phyloP scores from a whole-genome alignment of 2,329 filamentous ascomycete genomes.

The Alternaria sp. region DNA sequence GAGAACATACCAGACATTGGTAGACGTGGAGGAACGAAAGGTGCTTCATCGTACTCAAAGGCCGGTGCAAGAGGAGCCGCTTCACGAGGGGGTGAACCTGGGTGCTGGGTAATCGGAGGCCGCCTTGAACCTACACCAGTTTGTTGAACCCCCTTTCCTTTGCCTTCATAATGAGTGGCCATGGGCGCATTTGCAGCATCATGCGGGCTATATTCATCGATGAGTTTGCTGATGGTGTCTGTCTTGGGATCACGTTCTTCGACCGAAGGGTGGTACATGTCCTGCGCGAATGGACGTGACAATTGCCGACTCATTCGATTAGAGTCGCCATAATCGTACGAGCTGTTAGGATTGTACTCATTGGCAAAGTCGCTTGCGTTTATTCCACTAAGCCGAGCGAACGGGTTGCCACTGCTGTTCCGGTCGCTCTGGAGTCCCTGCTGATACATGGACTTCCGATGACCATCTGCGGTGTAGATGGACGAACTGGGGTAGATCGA shows the following conservation, averaged over 20 bases:
- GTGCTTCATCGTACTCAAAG: slow-evolving; percentile 26
- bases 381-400: slow-evolving; percentile 22
- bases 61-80: slow-evolving; percentile 36
- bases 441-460: slow-evolving; percentile 25
- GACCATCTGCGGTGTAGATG: slow-evolving; percentile 36
- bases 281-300: slow-evolving; percentile 19
- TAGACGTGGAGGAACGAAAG: slow-evolving; percentile 8
- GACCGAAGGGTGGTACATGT: slow-evolving; percentile 17
- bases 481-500: slow-evolving; percentile 42
- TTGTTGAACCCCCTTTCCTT: not conserved
- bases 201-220: slow-evolving; percentile 34
- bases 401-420: slow-evolving; percentile 31
- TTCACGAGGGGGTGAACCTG: slow-evolving; percentile 30
- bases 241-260: slow-evolving; percentile 27
- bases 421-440: slow-evolving; percentile 25
- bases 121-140: not conserved
- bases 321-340: slow-evolving; percentile 20
- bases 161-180: not conserved
- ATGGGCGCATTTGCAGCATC: slow-evolving; percentile 11
- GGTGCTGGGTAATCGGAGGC: slow-evolving; percentile 14
- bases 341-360: slow-evolving; percentile 19
- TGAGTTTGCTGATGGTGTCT: slow-evolving; percentile 43
- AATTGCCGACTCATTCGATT: slow-evolving; percentile 12
- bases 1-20: slow-evolving; percentile 33
- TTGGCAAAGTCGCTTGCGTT: slow-evolving; percentile 18